Base-by-base conservation (phyloP, 768 basidiomycete genomes). In the Coprinellus micaceus region DNA sequence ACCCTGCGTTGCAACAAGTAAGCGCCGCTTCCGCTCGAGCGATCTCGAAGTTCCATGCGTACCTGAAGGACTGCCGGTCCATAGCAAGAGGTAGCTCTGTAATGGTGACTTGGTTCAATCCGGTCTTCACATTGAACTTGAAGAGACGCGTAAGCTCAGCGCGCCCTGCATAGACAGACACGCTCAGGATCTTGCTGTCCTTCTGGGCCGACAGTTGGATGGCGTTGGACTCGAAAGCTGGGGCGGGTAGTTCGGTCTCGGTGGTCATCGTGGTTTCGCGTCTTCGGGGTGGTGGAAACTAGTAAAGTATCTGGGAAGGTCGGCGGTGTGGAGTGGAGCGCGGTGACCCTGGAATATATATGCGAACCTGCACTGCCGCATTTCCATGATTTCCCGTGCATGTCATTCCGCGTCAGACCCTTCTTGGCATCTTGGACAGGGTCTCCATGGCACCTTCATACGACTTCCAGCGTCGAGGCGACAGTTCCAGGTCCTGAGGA, bases 131-230 rank as follows among this genome's bases (percentile, higher is more conserved):
- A 10, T 58, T 58, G 58, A 77, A 65, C 58, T 64, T 72, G 66
- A 73, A 77, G 15, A 72, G 53, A 22, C 77, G 74, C 17, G 72
- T 74, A 25, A 78, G 61, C 59, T 78, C 77, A 6, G 78, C 77
- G 29, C 71, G 72, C 13, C 69, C 66, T 7, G 77, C 58, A 61
- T 78, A 79, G 13, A 79, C 63, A 60, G 66, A 75, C 40, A 79
- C 73, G 28, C 67, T 63, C 43, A 62, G 59, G 21, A 79, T 74
- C 53, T 69, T 74, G 66, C 77, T 72, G 53, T 69, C 63, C 29
- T 63, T 58, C 3, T 58, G 50, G 4, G 72, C 67, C 46, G 59
- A 52, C 30, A 77, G 67, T 21, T 74, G 63, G 28, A 78, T 63
- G 33, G 56, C 43, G 54, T 69, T 62, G 9, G 65, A 47, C 41